Percentiles rank a stretch among this genome's conserved stretches.
phyloP scores from a whole-genome alignment of 1,284 basidiomycete genomes.

The Paramarasmius palmivorus region DNA sequence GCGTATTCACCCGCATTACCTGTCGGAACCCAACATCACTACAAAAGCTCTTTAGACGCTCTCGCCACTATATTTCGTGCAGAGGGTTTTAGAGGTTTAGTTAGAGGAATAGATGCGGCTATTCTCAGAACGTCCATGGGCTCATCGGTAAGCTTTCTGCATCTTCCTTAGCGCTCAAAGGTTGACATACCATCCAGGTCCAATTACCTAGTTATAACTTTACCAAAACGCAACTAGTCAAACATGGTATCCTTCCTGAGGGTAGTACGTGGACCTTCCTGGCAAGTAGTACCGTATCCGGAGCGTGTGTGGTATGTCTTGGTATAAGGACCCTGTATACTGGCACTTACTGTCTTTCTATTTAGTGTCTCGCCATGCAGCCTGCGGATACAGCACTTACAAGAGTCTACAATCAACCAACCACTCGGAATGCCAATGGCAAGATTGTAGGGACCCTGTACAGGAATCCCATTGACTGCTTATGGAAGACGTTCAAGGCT shows the following conservation, averaged over 20 bases:
- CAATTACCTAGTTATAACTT: conserved; percentile 97
- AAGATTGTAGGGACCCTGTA: conserved; percentile 79
- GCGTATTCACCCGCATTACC: conserved; percentile 94
- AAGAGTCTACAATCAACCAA: conserved; percentile 96
- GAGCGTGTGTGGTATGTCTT: conserved; percentile 82
- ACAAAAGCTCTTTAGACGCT: conserved; percentile 83
- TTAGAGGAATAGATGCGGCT: conserved; percentile 92
- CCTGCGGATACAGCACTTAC: conserved; percentile 89
- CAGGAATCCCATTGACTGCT: conserved; percentile 91
- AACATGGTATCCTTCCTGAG: conserved; percentile 62
- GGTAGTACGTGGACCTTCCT: conserved; percentile 89
- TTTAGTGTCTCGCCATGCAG: conserved; percentile 84
- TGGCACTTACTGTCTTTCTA: not conserved
- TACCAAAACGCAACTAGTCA: conserved; percentile 78
- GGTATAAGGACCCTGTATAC: not conserved
- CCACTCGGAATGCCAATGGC: conserved; percentile 71
- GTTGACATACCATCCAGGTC: conserved; percentile 47
- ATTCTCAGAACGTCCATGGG: conserved; percentile 95
- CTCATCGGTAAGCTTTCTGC: conserved; percentile 58
- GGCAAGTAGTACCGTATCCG: conserved; percentile 86
- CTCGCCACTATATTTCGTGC: conserved; percentile 76
- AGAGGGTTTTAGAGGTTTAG: conserved; percentile 80
- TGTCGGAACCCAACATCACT: conserved; percentile 91
- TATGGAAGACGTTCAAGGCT: conserved; percentile 92
- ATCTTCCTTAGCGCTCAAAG: too few relatives aligned